Percentiles rank a stretch among this genome's conserved stretches.
Conservation (phyloP, 352 stramenopile genomes). For the Hyaloperonospora brassicae region DNA sequence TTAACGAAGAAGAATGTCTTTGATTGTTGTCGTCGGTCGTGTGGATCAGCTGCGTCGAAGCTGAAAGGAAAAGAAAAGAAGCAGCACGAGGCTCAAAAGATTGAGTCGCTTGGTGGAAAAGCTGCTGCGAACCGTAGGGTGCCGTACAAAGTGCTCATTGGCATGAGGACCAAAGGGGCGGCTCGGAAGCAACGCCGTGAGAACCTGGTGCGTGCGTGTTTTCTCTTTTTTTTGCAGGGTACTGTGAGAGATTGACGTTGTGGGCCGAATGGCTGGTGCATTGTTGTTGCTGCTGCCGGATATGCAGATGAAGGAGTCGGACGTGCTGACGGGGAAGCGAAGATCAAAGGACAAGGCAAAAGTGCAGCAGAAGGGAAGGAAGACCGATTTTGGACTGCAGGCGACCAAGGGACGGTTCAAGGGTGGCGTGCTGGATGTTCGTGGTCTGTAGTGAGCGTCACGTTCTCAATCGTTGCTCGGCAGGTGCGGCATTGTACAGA, state of each 20-base stretch:
- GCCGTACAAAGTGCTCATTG: constrained; percentile 71
- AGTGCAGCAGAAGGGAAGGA: constrained; percentile 57
- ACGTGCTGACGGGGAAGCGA: constrained; percentile 63
- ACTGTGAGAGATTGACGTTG: neutral
- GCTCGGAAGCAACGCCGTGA: constrained; percentile 47
- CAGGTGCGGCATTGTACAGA: too few species aligned
- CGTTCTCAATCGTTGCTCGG: neutral
- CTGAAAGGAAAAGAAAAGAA: constrained; percentile 50
- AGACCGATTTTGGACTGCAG: constrained; percentile 65
- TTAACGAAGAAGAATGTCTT: too few species aligned
- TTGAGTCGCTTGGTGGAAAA: constrained; percentile 27
- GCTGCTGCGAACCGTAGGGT: constrained; percentile 41
- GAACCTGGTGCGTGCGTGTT: constrained; percentile 35
- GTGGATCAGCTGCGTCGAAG: constrained; percentile 33
- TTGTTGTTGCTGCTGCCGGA: neutral
- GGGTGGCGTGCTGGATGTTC: constrained; percentile 65
- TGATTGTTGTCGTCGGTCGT: too few species aligned
- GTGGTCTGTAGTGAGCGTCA: constrained; percentile 25
- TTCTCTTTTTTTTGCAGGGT: neutral
- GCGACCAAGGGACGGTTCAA: constrained; percentile 69
- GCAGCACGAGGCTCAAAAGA: constrained; percentile 3
- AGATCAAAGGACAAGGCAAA: constrained; percentile 35
- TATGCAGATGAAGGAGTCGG: constrained; percentile 50
- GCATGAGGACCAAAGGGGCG: constrained; percentile 54
- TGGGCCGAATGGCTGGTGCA: neutral